A percentile compares a stretch with the other conserved stretches of the same genome.
Conservation (phyloP, 1,284 basidiomycete genomes). For the Thelephora terrestris region DNA sequence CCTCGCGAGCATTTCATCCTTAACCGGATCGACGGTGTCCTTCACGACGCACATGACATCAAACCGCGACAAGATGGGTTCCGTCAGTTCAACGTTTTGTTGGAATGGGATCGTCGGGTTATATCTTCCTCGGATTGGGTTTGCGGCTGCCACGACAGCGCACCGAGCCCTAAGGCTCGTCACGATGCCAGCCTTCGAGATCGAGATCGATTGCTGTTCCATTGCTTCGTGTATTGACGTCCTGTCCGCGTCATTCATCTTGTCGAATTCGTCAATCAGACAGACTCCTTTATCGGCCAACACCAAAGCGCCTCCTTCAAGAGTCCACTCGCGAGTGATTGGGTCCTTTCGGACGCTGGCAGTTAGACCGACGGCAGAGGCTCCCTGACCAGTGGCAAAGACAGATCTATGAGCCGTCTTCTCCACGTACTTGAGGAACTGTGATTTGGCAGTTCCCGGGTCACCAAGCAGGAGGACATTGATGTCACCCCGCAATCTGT, state of each 20-base stretch:
- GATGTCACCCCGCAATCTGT: constrained; percentile 94
- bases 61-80: constrained; percentile 98
- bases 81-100: constrained; percentile 98
- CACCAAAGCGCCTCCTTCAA: constrained; percentile 96
- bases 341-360: constrained; percentile 98
- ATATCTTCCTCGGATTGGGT: constrained; percentile 92
- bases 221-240: constrained; percentile 99
- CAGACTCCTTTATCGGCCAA: constrained; percentile 98
- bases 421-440: constrained; percentile 98
- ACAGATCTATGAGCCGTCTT: constrained; percentile 97
- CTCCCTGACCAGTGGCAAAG: constrained; percentile 98
- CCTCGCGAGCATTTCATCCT: constrained; percentile 92
- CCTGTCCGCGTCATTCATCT: constrained; percentile 98
- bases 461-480: constrained; percentile 94
- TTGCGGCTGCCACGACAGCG: constrained; percentile 95
- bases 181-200: constrained; percentile 97
- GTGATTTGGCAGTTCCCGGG: constrained; percentile 97
- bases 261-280: constrained; percentile 99
- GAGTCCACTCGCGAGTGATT: constrained; percentile 95
- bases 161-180: constrained; percentile 95
- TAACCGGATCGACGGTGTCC: constrained; percentile 92
- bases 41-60: constrained; percentile 98
- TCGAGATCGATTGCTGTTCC: constrained; percentile 99
- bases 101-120: constrained; percentile 97
- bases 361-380: constrained; percentile 95